Conservation (phyloP, 495 filamentous ascomycete genomes). For the Friedmanniomyces endolithicus region DNA sequence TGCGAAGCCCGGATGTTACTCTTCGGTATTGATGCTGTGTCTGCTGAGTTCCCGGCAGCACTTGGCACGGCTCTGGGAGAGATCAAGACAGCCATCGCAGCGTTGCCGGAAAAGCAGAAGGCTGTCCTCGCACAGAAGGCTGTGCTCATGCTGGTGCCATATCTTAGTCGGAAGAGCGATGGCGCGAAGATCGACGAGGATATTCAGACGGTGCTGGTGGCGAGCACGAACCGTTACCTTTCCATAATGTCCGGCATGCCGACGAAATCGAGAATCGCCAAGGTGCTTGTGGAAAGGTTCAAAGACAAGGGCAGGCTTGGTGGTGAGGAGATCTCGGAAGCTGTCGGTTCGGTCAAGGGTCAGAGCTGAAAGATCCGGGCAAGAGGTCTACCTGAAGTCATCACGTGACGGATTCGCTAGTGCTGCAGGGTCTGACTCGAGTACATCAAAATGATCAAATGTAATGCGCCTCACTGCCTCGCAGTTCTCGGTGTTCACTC, state of each 20-base stretch:
- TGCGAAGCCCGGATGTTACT: slow-evolving; percentile 62
- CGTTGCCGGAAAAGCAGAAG: background rate
- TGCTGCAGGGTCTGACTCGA: too few species aligned
- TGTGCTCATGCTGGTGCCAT: slow-evolving; percentile 4
- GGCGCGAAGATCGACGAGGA: slow-evolving; percentile 11
- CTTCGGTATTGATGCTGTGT: slow-evolving; percentile 48
- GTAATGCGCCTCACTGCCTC: too few species aligned
- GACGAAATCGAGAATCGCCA: background rate
- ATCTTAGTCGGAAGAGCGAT: background rate
- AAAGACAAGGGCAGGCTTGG: background rate
- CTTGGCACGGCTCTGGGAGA: slow-evolving; percentile 51
- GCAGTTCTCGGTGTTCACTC: too few species aligned
- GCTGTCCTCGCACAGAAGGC: slow-evolving; percentile 7
- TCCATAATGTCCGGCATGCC: background rate
- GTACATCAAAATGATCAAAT: too few species aligned
- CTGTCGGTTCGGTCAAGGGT: too few species aligned
- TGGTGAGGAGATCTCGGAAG: too few species aligned
- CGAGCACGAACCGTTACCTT: slow-evolving; percentile 11
- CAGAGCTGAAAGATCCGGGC: too few species aligned
- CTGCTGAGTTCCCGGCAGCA: slow-evolving; percentile 59
- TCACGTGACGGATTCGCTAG: too few species aligned
- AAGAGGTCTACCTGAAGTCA: too few species aligned
- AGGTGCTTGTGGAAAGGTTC: background rate
- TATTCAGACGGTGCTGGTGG: slow-evolving; percentile 6
- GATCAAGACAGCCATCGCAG: slow-evolving; percentile 31